phyloP scores from a whole-genome alignment of 2,329 filamentous ascomycete genomes.

The Dactylonectria macrodidyma region DNA sequence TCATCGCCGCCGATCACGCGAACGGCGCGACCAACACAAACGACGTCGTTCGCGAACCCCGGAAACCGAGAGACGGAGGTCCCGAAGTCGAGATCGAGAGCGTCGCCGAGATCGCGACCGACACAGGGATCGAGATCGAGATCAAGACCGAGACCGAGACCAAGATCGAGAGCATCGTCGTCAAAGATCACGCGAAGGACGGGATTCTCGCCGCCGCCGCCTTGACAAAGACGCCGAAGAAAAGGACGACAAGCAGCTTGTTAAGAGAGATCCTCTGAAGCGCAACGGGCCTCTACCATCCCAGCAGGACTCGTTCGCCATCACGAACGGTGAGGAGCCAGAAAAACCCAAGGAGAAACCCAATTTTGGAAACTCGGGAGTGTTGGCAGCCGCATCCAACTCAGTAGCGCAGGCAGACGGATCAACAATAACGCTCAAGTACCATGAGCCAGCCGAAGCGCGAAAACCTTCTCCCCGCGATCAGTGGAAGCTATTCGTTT shows the following conservation, averaged over 20 bases:
- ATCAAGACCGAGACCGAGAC: conserved; percentile 33
- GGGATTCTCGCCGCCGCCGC: conserved; percentile 45
- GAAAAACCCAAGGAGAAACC: conserved; percentile 85
- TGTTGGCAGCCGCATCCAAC: conserved; percentile 91
- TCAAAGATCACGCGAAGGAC: conserved; percentile 53
- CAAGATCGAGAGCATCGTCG: conserved; percentile 44
- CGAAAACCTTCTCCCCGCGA: conserved; percentile 86
- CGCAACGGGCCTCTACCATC: conserved; percentile 69
- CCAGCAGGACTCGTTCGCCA: conserved; percentile 72
- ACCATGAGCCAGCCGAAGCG: conserved; percentile 94
- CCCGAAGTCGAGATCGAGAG: conserved; percentile 32
- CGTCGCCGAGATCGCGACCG: conserved; percentile 47
- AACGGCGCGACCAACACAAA: conserved; percentile 26
- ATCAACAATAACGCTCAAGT: conserved; percentile 87
- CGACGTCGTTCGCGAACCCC: conserved; percentile 51
- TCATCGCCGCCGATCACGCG: conserved; percentile 26
- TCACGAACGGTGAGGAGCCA: conserved; percentile 63
- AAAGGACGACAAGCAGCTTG: conserved; percentile 41
- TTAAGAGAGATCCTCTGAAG: conserved; percentile 46
- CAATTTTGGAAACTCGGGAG: conserved; percentile 86
- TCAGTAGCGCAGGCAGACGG: conserved; percentile 79
- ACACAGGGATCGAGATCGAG: conserved; percentile 37
- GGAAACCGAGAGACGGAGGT: conserved; percentile 49
- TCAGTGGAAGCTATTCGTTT: conserved; percentile 92
- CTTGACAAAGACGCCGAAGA: conserved; percentile 35